A percentile compares a stretch with the other conserved stretches of the same genome.
Conservation (phyloP, 768 basidiomycete species). For the Suillus hirtellus region DNA sequence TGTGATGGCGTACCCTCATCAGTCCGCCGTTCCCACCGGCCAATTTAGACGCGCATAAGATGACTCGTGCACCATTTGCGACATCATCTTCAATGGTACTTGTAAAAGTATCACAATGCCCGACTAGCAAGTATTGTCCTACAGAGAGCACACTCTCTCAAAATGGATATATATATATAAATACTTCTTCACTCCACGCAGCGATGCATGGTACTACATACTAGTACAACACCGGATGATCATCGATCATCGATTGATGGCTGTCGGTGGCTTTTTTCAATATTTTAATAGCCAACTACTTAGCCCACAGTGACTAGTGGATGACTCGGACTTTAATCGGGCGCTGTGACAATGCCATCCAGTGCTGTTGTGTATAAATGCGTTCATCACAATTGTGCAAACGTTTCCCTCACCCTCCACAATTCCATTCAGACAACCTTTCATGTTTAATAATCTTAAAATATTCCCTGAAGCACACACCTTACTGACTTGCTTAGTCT, state of each 20-base stretch:
- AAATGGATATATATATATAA: background rate
- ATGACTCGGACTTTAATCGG: background rate
- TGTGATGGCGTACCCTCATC: no score
- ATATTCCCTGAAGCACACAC: background rate
- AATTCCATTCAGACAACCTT: background rate
- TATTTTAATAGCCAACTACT: no score
- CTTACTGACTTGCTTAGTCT: background rate
- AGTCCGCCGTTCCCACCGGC: no score
- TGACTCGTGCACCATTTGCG: no score
- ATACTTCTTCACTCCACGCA: background rate
- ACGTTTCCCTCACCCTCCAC: no score
- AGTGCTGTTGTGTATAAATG: slow-evolving; percentile 1
- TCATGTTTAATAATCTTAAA: background rate
- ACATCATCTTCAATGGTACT: no score
- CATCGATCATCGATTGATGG: background rate
- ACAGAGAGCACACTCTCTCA: no score
- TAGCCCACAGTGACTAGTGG: background rate
- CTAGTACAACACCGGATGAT: background rate
- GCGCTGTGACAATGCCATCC: no score
- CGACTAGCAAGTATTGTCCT: no score
- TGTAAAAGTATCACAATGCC: no score
- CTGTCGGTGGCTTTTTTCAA: background rate
- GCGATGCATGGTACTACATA: background rate
- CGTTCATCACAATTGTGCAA: background rate
- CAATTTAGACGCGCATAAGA: no score